Evolutionary conservation across 768 basidiomycete genomes (phyloP), one percentile per base, ranked within the genome.

Genomic region (Auricularia sp.): DNA sequence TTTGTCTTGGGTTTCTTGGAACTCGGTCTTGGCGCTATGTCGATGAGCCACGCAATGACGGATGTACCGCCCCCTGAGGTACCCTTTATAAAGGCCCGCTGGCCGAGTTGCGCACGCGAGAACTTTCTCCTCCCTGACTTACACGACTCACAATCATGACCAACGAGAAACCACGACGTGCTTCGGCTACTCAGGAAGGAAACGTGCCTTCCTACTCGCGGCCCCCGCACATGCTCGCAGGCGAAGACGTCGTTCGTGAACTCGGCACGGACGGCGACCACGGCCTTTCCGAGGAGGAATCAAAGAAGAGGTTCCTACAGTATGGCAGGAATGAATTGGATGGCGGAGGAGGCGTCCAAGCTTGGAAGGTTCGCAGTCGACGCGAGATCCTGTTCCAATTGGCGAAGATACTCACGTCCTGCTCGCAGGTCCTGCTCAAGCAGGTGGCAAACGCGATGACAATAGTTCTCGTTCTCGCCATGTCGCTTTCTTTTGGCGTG

Each of bases 401-500:
- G 29, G 29, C 54, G 16, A 56, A 10, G 47, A 12, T 62, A 54
- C 44, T 62, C 42, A 35, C 36, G 59, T 18, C 65, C 63, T 36
- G 61, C 10, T 21, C 65, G 51, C 66, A 67, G 51, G 64, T 71
- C 29, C 54, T 71, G 3, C 53, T 66, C 12, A 64, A 67, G 3
- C 70, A 71, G 60, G 56, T 71, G 62, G 79, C 79, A 23, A 80
- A 81, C 67, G 80, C 79, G 1, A 71, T 81, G 67, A 73, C 70
- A 14, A 67, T 74, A 34, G 70, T 74, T 10, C 67, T 75, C 36
- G 62, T 73, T 39, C 61, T 65, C 10, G 77, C 78, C 4, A 74
- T 84, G 71, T 80, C 79, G 3, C 75, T 85, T 8, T 83, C 81
- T 7, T 82, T 85, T 67, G 83, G 80, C 64, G 81, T 83, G 34